Conservation (phyloP, 208 protist species). For the Trichomonas tenax region DNA sequence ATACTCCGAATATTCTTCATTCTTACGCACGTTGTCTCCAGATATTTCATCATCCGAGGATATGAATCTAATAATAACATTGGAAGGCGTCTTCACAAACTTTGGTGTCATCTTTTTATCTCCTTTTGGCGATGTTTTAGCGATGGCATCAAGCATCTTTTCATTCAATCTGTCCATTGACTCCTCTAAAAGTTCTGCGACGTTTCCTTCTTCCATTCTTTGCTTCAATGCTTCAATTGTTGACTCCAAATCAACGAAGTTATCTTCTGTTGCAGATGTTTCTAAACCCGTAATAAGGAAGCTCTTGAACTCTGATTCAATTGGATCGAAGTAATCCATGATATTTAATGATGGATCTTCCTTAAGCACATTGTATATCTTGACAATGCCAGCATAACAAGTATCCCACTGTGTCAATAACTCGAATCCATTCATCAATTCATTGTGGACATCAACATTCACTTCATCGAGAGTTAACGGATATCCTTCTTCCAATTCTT, state of each 20-base stretch:
- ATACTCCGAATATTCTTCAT: too few relatives aligned
- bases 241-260: not conserved
- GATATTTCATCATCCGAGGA: not conserved
- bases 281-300: not conserved
- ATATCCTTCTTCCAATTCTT: not conserved
- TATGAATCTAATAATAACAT: not conserved
- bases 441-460: not conserved
- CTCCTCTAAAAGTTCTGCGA: not conserved
- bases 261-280: not conserved
- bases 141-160: not conserved
- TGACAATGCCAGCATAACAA: not conserved
- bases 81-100: not conserved
- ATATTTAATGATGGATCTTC: not conserved
- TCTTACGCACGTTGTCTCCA: too few relatives aligned
- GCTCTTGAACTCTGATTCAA: not conserved
- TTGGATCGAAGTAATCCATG: not conserved
- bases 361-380: not conserved
- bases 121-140: not conserved
- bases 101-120: not conserved
- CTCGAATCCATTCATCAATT: not conserved
- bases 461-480: not conserved
- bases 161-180: not conserved
- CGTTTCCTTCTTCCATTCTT: not conserved
- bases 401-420: not conserved
- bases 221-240: not conserved